These are phyloP conservation scores for Linanthus parryae DNA, from an alignment of 148 eudicot genomes.

Conservation along the genomic window DNA sequence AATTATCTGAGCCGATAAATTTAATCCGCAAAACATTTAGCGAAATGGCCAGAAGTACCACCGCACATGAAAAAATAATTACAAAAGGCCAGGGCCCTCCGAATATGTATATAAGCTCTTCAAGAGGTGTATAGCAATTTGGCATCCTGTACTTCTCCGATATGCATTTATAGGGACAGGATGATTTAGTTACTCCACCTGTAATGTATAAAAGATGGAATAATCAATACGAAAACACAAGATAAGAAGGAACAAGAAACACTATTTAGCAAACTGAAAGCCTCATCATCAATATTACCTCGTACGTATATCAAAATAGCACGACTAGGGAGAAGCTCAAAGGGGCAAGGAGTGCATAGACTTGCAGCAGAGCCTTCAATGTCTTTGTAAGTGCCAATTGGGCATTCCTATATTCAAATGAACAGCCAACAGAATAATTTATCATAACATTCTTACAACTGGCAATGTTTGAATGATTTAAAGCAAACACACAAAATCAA, in stretches of 20 bases:
- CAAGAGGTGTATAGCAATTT: slow-evolving; percentile 79
- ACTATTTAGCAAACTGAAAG: slow-evolving; percentile 1
- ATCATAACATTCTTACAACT: not conserved
- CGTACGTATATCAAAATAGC: slow-evolving; percentile 58
- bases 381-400: slow-evolving; percentile 76
- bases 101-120: slow-evolving; percentile 72
- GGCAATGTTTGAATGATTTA: not conserved
- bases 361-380: slow-evolving; percentile 58
- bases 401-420: slow-evolving; percentile 55
- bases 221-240: not conserved
- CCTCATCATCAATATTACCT: slow-evolving; percentile 36
- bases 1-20: slow-evolving; percentile 46
- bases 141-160: slow-evolving; percentile 80
- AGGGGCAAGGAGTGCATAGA: slow-evolving; percentile 61
- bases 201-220: slow-evolving; percentile 12
- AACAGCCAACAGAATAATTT: not conserved
- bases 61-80: slow-evolving; percentile 34
- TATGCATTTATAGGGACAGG: slow-evolving; percentile 71
- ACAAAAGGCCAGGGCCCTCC: slow-evolving; percentile 87
- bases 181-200: slow-evolving; percentile 65
- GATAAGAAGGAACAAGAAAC: not conserved
- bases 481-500: too few relatives aligned
- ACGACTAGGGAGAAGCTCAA: slow-evolving; percentile 60
- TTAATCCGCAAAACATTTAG: slow-evolving; percentile 53
- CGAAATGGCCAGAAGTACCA: slow-evolving; percentile 40